Conservation (phyloP, 306 rosid genomes). For the Hippophae rhamnoides region DNA sequence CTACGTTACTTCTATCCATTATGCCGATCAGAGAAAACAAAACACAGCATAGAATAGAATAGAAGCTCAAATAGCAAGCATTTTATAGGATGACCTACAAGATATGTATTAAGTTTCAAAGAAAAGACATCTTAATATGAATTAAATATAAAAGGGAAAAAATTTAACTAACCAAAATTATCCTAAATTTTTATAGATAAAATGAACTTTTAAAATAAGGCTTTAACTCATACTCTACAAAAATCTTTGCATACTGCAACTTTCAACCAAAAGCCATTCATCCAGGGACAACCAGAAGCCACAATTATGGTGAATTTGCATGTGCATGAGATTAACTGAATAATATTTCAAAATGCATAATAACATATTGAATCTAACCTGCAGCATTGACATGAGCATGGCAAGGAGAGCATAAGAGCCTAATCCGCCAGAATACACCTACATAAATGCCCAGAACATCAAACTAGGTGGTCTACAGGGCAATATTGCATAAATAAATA, state of each 20-base stretch:
- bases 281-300: neutral
- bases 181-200: no score
- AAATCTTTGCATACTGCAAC: neutral
- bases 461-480: conserved; percentile 21
- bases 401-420: conserved; percentile 92
- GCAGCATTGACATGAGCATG: conserved; percentile 87
- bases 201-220: neutral
- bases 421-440: conserved; percentile 96
- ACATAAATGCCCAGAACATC: conserved; percentile 30
- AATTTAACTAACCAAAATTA: no score
- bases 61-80: no score
- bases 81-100: no score
- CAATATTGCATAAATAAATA: conserved; percentile 5
- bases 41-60: no score
- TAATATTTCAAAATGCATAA: neutral
- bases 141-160: no score
- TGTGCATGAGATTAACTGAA: neutral
- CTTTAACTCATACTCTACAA: neutral
- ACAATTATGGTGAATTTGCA: neutral
- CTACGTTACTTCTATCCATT: no score
- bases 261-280: neutral
- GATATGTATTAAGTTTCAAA: no score
- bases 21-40: no score
- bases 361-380: conserved; percentile 35
- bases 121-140: no score